Conservation (phyloP, 2,329 filamentous ascomycete genomes). For the Sphaerulina musiva region DNA sequence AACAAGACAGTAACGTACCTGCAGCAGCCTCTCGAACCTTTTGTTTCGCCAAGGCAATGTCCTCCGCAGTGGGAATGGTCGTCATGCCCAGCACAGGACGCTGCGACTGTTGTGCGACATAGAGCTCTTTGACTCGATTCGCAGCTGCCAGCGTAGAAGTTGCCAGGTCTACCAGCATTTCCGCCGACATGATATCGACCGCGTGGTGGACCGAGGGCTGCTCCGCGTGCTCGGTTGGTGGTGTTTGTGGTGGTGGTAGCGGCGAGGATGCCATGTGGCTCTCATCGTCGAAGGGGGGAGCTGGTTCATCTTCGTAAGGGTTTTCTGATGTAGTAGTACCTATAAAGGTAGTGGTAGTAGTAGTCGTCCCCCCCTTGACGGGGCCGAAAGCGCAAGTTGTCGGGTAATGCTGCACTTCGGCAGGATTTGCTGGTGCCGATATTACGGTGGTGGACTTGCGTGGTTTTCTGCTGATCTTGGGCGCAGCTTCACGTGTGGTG, state of each 20-base stretch:
- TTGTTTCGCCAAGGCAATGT: constrained; percentile 20
- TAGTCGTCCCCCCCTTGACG: constrained; percentile 9
- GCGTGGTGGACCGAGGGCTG: constrained; percentile 13
- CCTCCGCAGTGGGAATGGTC: constrained; percentile 20
- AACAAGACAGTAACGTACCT: neutral
- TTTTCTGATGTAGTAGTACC: neutral
- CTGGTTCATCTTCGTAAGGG: neutral
- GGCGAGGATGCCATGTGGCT: neutral
- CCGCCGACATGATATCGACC: constrained; percentile 25
- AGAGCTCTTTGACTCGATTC: constrained; percentile 22
- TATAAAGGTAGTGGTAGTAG: too few species aligned
- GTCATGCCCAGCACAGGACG: constrained; percentile 14
- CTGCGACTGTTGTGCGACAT: constrained; percentile 20
- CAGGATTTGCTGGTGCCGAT: constrained; percentile 13
- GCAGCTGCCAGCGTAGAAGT: constrained; percentile 24
- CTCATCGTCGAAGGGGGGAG: neutral
- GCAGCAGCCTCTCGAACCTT: constrained; percentile 25
- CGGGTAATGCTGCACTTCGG: constrained; percentile 22
- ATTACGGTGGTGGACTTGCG: constrained; percentile 12
- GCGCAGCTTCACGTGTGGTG: constrained; percentile 4
- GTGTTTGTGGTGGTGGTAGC: neutral
- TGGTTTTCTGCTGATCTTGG: constrained; percentile 8
- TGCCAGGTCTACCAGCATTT: constrained; percentile 26
- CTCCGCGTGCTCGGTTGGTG: neutral
- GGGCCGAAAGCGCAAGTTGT: constrained; percentile 23